Percentiles rank a stretch among this genome's conserved stretches.
phyloP scores from a whole-genome alignment of 192 early-diverging fungal genomes.

The Haplosporangium gracile region DNA sequence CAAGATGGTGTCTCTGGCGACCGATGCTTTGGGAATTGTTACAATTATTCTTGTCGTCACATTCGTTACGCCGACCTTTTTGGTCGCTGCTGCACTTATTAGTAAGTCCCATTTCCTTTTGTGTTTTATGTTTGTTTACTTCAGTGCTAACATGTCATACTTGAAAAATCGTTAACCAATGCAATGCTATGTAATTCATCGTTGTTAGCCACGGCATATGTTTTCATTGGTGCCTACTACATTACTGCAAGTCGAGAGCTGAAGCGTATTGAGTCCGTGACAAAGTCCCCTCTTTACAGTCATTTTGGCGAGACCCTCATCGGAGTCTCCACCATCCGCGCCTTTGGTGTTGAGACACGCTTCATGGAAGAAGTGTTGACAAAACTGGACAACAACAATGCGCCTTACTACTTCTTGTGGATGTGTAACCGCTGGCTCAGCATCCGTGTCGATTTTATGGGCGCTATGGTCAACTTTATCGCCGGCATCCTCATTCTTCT shows the following conservation, averaged over 20 bases:
- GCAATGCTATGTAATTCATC: constrained; percentile 11
- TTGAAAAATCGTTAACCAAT: background rate
- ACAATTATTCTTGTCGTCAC: constrained; percentile 71
- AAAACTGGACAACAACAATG: constrained; percentile 75
- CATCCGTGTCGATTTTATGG: constrained; percentile 81
- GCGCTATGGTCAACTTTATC: constrained; percentile 76
- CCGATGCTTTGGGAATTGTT: constrained; percentile 61
- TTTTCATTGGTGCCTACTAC: constrained; percentile 46
- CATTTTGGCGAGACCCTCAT: constrained; percentile 84
- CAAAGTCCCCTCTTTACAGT: constrained; percentile 81
- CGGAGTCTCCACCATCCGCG: constrained; percentile 86
- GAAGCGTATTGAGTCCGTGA: constrained; percentile 85
- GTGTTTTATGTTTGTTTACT: background rate
- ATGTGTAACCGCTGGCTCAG: constrained; percentile 89
- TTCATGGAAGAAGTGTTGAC: constrained; percentile 72
- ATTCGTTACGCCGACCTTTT: constrained; percentile 73
- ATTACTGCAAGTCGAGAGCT: constrained; percentile 77
- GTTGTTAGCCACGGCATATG: constrained; percentile 66
- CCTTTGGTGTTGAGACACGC: constrained; percentile 77
- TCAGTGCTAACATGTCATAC: background rate
- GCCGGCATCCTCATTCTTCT: constrained; percentile 74
- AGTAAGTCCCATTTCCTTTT: constrained; percentile 25
- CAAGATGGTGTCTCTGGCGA: constrained; percentile 62
- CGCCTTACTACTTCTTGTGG: constrained; percentile 88
- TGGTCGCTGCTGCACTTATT: constrained; percentile 66